Conservation (phyloP, 257 asterid species). For the Salvia miltiorrhiza region DNA sequence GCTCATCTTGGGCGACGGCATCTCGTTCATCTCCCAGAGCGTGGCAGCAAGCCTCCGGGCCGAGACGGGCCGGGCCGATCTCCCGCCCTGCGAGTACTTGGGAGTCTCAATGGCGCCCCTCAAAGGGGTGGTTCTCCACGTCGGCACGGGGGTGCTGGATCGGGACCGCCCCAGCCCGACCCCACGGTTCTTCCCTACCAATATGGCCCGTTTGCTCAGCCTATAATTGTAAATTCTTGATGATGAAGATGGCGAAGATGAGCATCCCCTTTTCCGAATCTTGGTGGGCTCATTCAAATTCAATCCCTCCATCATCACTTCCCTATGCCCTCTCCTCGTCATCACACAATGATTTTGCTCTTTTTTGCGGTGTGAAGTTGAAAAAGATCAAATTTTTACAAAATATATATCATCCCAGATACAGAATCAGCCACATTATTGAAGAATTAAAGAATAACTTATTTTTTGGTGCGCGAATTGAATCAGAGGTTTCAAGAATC, state of each 20-base stretch:
- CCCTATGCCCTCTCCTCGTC: conserved; percentile 47
- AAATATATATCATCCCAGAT: background rate
- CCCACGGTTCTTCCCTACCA: conserved; percentile 69
- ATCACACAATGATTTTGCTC: conserved; percentile 19
- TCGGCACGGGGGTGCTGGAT: conserved; percentile 89
- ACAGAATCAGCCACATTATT: conserved; percentile 4
- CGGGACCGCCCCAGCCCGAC: conserved; percentile 60
- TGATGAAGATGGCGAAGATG: conserved; percentile 83
- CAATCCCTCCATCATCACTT: conserved; percentile 45
- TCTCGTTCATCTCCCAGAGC: conserved; percentile 86
- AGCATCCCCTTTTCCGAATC: conserved; percentile 93
- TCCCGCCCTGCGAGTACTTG: conserved; percentile 53
- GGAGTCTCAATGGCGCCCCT: conserved; percentile 60
- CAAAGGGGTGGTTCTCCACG: conserved; percentile 66
- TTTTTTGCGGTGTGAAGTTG: background rate
- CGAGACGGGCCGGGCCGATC: conserved; percentile 65
- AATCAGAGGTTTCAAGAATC: conserved; percentile 22
- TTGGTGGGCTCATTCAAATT: conserved; percentile 43
- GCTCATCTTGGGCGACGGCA: conserved; percentile 59
- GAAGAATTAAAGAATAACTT: conserved; percentile 3
- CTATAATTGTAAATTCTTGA: conserved; percentile 57
- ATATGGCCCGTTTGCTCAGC: conserved; percentile 66
- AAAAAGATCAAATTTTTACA: background rate
- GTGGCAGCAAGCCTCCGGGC: conserved; percentile 93
- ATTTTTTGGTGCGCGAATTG: background rate